Base-by-base conservation (phyloP, 2,329 filamentous ascomycete species). In the Raffaelea ambrosiae region DNA sequence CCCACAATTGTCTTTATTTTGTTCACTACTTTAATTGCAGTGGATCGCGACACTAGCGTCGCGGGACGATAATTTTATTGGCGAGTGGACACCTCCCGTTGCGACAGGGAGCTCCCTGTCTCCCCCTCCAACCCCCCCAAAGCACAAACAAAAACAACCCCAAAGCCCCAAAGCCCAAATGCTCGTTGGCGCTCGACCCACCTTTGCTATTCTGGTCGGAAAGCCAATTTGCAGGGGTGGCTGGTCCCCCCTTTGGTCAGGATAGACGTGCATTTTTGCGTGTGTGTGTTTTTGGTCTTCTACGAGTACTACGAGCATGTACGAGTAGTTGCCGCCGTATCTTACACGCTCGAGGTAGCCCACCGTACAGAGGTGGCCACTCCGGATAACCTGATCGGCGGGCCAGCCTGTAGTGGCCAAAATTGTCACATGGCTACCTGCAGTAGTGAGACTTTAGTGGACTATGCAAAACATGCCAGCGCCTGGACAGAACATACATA, bases 11-110 rank as follows among this genome's bases (percentile, higher is more conserved):
- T 3, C 14, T 29, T 43, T 43, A 21, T 43, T 43, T 43, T 31
- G 16, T 36, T 29, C 39, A 5, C 23, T 35, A n/a, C 43, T 55
- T 55, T 55, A 50, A 55, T 55, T 55, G 50, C 51, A 45, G 53
- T 55, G 53, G 53, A 50, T 50, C 53, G 43, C 41, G 47, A 47
- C 41, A 47, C 48, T 55, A 52, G 53, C 44, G 49, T 52, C 51
- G 48, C 53, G 49, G 49, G 48, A 52, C 50, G 48, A 49, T 40
- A 54, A 51, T 55, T 54, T 54, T 45, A 53, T 48, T 54, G 43
- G 44, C 26, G 40, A 48, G 46, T 53, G 50, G 52, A 41, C 23
- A 44, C 29, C 23, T 18, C 35, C 47, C 48, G 43, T 51, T 51
- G 44, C 47, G 46, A 18, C 36, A 46, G 21, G n/a, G 31, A 43